Percentiles rank a stretch among this genome's conserved stretches.
These are phyloP conservation scores for Suillus bovinus DNA, from an alignment of 768 basidiomycete species.

Conservation along the genomic window DNA sequence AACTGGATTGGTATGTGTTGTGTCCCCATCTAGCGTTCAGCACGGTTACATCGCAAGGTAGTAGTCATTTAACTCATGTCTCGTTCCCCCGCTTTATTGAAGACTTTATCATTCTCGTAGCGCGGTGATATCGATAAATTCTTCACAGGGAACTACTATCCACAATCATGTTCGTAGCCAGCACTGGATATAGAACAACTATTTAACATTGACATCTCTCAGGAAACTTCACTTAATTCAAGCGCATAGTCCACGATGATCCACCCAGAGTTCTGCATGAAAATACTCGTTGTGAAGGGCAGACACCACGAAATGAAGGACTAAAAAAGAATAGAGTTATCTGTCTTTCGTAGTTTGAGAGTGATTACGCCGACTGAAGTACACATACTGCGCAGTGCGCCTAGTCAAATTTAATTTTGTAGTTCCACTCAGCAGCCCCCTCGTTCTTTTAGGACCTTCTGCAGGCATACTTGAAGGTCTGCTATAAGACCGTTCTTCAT, in stretches of 20 bases:
- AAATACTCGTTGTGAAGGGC: neutral
- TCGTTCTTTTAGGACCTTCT: too few species aligned
- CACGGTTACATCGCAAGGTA: neutral
- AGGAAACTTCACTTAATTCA: neutral
- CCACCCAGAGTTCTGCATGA: neutral
- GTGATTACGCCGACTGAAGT: neutral
- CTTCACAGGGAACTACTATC: neutral
- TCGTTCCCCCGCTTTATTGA: neutral
- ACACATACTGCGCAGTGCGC: neutral
- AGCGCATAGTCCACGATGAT: neutral
- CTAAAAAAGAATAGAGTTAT: neutral
- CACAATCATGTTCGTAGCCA: neutral
- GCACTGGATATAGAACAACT: neutral
- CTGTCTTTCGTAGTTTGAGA: neutral
- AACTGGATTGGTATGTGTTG: neutral
- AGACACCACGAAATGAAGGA: neutral
- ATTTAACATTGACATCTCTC: neutral
- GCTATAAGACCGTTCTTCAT: neutral
- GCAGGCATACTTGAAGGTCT: neutral
- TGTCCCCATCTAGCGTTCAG: neutral
- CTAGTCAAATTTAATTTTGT: neutral
- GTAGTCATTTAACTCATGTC: neutral
- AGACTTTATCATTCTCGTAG: neutral
- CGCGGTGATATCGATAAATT: neutral
- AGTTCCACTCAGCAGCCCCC: neutral